Conservation (phyloP, 306 rosid genomes). For the Glycine tomentella region DNA sequence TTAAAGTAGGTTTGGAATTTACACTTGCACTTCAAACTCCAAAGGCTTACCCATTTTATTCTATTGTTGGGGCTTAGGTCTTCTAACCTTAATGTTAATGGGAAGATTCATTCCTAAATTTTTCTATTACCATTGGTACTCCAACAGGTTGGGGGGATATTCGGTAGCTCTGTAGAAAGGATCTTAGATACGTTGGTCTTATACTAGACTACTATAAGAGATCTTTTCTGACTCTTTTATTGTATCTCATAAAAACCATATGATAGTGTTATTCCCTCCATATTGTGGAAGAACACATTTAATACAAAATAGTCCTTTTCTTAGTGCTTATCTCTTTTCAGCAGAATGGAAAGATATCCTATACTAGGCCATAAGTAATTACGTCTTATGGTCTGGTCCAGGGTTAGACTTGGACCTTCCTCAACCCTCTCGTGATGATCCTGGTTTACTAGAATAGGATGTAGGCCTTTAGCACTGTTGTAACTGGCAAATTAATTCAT, state of each 20-base stretch:
- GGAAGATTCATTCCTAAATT: background rate
- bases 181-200: background rate
- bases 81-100: background rate
- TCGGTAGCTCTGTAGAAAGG: background rate
- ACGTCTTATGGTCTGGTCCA: background rate
- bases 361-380: too few species aligned
- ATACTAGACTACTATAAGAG: background rate
- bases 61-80: background rate
- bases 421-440: background rate
- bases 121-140: background rate
- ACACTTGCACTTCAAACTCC: background rate
- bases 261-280: background rate
- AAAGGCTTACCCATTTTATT: background rate
- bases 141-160: background rate
- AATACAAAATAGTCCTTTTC: background rate
- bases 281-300: background rate
- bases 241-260: background rate
- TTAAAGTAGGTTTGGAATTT: constrained; percentile 11
- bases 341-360: background rate
- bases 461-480: background rate
- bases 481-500: constrained; percentile 27
- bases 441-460: background rate
- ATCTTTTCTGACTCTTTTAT: background rate
- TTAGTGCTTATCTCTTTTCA: background rate
- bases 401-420: background rate